These are phyloP conservation scores for Aspergillus tubingensis DNA, from an alignment of 2,329 filamentous ascomycete species.

Conservation along the genomic window DNA sequence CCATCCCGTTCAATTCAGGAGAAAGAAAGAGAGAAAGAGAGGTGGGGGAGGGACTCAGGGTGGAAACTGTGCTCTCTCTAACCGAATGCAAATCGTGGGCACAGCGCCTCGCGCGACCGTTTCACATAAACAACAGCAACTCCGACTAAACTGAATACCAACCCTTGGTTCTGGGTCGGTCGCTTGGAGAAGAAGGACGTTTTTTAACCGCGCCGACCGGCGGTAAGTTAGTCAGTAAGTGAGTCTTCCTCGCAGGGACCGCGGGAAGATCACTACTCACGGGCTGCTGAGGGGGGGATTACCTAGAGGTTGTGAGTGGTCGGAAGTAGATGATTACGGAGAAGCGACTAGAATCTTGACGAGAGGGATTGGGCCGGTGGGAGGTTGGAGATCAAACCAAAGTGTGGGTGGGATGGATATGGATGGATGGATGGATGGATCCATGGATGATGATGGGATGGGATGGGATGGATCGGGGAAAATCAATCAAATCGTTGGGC, in stretches of 20 bases:
- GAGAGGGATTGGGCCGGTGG: neutral
- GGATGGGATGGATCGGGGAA: neutral
- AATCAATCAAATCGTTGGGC: neutral
- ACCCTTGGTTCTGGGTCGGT: slow-evolving; percentile 15
- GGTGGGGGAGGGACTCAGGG: too few relatives aligned
- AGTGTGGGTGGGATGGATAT: neutral
- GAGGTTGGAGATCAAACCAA: neutral
- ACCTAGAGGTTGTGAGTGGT: neutral
- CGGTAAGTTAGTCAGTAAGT: neutral
- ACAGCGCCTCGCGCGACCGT: slow-evolving; percentile 13
- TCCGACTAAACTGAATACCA: neutral
- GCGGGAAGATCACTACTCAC: slow-evolving; percentile 12
- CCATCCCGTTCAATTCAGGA: too few relatives aligned
- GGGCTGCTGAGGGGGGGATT: neutral
- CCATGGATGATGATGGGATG: neutral
- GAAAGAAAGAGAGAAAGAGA: too few relatives aligned
- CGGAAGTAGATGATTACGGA: neutral
- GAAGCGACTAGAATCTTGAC: neutral
- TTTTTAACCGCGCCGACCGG: too few relatives aligned
- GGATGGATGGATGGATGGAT: neutral
- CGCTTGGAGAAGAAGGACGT: slow-evolving; percentile 6
- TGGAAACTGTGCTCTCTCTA: neutral
- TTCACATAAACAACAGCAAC: slow-evolving; percentile 16
- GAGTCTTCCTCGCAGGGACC: slow-evolving; percentile 13
- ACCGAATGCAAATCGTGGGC: slow-evolving; percentile 5